Percentiles rank a stretch among this genome's conserved stretches.
Conservation (phyloP, 768 basidiomycete genomes). For the Tricholoma matsutake region DNA sequence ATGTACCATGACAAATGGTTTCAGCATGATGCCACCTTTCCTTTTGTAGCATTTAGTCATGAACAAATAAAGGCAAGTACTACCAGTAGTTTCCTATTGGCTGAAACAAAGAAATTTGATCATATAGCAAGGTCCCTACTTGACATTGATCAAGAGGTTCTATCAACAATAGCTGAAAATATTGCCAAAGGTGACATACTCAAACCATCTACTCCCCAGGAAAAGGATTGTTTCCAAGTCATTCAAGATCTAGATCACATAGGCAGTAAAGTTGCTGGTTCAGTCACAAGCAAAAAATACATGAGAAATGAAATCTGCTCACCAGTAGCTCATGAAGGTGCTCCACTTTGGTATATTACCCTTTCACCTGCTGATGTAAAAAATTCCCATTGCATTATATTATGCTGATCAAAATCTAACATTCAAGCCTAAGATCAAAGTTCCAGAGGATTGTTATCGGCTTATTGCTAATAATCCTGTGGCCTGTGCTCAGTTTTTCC, state of each 20-base stretch:
- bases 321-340: no score
- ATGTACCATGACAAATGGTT: conserved; percentile 23
- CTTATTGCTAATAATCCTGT: conserved; percentile 25
- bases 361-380: conserved; percentile 27
- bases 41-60: conserved; percentile 38
- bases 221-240: no score
- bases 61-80: conserved; percentile 36
- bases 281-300: no score
- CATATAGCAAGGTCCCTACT: conserved; percentile 20
- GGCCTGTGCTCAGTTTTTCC: conserved; percentile 30
- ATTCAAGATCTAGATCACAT: no score
- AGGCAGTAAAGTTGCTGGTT: no score
- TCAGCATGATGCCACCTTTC: conserved; percentile 23
- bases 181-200: conserved; percentile 25
- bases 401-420: conserved; percentile 21
- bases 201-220: no score
- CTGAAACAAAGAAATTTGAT: conserved; percentile 23
- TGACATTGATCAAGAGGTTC: conserved; percentile 17
- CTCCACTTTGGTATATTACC: conserved; percentile 37
- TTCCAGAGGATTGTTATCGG: conserved; percentile 8
- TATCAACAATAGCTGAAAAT: conserved; percentile 15
- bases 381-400: conserved; percentile 32
- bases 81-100: conserved; percentile 27
- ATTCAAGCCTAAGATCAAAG: conserved; percentile 17
- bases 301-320: no score